A percentile compares a stretch with the other conserved stretches of the same genome.
Evolutionary conservation across 2,329 filamentous ascomycete species (phyloP).

Genomic region (Xylariales sp.): DNA sequence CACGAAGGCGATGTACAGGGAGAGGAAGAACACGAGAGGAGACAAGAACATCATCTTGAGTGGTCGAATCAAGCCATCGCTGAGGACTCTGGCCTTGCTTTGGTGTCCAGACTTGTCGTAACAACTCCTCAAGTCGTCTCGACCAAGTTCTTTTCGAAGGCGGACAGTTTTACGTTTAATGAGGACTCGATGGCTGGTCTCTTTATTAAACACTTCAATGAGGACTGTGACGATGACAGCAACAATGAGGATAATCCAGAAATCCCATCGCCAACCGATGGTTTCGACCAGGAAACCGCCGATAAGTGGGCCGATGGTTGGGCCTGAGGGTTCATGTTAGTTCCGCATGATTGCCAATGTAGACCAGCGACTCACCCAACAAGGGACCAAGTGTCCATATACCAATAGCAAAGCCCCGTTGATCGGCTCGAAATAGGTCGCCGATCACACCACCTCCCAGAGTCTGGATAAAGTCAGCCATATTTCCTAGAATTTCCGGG

Average conservation of each 20-base stretch:
- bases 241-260: constrained; percentile 39
- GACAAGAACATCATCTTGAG: constrained; percentile 45
- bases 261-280: constrained; percentile 44
- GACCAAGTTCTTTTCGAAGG: constrained; percentile 28
- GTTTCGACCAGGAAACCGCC: constrained; percentile 41
- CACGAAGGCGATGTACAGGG: constrained; percentile 30
- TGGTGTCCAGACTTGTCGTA: constrained; percentile 7
- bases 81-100: constrained; percentile 4
- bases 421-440: constrained; percentile 42
- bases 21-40: constrained; percentile 45
- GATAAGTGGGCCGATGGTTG: constrained; percentile 39
- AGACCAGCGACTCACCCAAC: constrained; percentile 23
- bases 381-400: constrained; percentile 42
- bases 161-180: constrained; percentile 24
- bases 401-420: constrained; percentile 41
- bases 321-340: constrained; percentile 19
- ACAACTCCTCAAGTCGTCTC: constrained; percentile 15
- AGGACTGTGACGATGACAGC: constrained; percentile 6
- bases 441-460: constrained; percentile 48
- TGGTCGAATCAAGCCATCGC: constrained; percentile 33
- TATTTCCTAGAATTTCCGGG: not conserved
- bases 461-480: constrained; percentile 22
- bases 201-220: constrained; percentile 10
- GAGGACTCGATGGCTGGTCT: constrained; percentile 16
- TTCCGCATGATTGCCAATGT: no score